Evolutionary conservation across 768 basidiomycete genomes (phyloP), one percentile per base, ranked within the genome.

Genomic region (Serendipita sp.): DNA sequence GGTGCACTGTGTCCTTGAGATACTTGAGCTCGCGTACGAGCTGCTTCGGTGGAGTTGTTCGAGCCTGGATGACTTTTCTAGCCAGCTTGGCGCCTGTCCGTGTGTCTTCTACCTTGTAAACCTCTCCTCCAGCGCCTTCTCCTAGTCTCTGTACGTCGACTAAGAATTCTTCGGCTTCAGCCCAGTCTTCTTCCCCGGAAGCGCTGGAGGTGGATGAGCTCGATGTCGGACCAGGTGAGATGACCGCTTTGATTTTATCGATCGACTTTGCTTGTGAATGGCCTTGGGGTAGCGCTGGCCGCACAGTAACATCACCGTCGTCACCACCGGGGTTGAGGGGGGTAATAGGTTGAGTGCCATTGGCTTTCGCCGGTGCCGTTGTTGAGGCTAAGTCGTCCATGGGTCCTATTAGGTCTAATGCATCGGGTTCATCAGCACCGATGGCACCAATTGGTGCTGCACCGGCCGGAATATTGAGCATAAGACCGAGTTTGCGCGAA

Each of bases 71-170:
- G 7, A 90, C 88, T 78, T 99, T 99, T 69, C 93, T 83, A 3
- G 96, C 96, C 82, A 96, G 85, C 68, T 93, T 80, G 71, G 77
- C 76, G 34, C 82, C 82, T 1, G 83, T 89, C 62, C 86, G 84
- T 69, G 79, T 85, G 72, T 96, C 90, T 71, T 77, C 82, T 51
- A 97, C 94, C 74, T 91, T 93, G 72, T 95, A 85, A 11, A 99
- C 96, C 5, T 92, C 93, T 50, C 96, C 96, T 50, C 94, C 93
- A 62, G 93, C 91, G 43, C 96, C 96, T 70, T 97, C 93, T 20
- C 96, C 96, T 1, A 99, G 76, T 61, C 90, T 82, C 14, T 75
- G 72, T 7, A 92, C 66, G 66, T 89, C 87, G 67, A 92, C 87
- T 62, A 97, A 78, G 63, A 82, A 70, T 62, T 81, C 81, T 70